Evolutionary conservation across 192 early-diverging fungal genomes (phyloP).

Genomic region (Irineochytrium annulatum): DNA sequence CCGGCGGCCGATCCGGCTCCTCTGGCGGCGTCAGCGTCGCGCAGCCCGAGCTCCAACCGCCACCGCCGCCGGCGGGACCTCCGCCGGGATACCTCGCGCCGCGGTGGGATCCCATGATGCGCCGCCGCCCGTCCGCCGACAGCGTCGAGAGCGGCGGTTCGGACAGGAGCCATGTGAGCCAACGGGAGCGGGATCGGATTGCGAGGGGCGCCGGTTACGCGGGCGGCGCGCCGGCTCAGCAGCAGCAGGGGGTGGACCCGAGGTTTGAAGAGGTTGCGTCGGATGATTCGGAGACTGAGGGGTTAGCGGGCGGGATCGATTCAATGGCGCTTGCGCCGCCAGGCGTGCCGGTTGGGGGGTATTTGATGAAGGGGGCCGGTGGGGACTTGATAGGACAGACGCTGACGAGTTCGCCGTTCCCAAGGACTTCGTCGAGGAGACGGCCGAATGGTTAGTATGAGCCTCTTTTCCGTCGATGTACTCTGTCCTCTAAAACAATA

Average conservation of each 20-base stretch:
- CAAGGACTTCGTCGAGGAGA: slow-evolving; percentile 1
- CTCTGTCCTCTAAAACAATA: no score
- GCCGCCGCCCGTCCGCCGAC: background rate
- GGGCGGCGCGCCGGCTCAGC: background rate
- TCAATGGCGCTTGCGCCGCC: background rate
- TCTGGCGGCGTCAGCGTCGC: background rate
- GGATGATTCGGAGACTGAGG: slow-evolving; percentile 2
- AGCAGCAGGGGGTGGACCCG: slow-evolving; percentile 1
- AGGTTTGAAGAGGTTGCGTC: background rate
- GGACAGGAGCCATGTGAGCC: background rate
- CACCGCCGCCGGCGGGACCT: background rate
- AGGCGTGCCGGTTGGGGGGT: background rate
- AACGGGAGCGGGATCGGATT: background rate
- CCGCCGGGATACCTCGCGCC: background rate
- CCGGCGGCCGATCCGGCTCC: background rate
- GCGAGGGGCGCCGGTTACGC: background rate
- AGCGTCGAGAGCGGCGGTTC: background rate
- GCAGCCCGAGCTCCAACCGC: background rate
- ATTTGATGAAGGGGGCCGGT: background rate
- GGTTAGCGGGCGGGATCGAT: background rate
- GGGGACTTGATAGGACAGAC: background rate
- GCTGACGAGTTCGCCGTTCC: background rate
- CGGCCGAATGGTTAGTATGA: no score
- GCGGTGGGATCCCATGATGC: background rate
- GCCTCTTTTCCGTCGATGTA: no score